Percentiles rank a stretch among this genome's conserved stretches.
Conservation (phyloP, 208 protist genomes). For the Strigomonas galati region DNA sequence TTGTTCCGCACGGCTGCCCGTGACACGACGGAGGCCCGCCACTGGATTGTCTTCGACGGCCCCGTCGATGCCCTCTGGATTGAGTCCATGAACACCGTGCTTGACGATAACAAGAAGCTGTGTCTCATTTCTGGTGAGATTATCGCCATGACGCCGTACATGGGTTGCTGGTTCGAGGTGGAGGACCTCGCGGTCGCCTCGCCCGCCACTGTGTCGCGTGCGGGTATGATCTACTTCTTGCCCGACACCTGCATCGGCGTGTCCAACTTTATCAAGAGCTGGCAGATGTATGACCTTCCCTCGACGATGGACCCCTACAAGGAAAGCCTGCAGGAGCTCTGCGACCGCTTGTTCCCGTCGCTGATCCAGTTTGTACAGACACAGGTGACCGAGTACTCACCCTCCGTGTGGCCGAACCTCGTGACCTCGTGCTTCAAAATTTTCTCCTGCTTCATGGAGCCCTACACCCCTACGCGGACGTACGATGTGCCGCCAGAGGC, state of each 20-base stretch:
- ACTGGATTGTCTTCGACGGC: slow-evolving; percentile 97
- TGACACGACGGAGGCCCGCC: slow-evolving; percentile 79
- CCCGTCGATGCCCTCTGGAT: slow-evolving; percentile 96
- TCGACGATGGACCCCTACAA: slow-evolving; percentile 80
- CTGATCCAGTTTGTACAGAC: slow-evolving; percentile 93
- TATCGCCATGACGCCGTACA: slow-evolving; percentile 93
- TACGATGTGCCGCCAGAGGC: slow-evolving; percentile 81
- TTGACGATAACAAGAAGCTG: slow-evolving; percentile 96
- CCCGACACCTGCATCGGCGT: slow-evolving; percentile 88
- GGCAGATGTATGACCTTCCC: slow-evolving; percentile 82
- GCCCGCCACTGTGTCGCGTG: slow-evolving; percentile 96
- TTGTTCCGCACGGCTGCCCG: slow-evolving; percentile 89
- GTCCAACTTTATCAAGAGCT: slow-evolving; percentile 75
- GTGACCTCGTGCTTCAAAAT: slow-evolving; percentile 93
- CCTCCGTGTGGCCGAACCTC: slow-evolving; percentile 95
- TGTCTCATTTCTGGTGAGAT: slow-evolving; percentile 95
- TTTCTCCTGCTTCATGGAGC: slow-evolving; percentile 86
- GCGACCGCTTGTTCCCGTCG: slow-evolving; percentile 80
- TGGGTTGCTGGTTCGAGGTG: slow-evolving; percentile 98
- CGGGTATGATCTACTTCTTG: slow-evolving; percentile 99
- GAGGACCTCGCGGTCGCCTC: slow-evolving; percentile 96
- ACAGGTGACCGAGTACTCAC: slow-evolving; percentile 91
- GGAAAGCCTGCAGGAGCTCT: slow-evolving; percentile 83
- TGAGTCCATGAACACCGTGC: slow-evolving; percentile 95
- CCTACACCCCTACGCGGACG: slow-evolving; percentile 78